Base-by-base conservation (phyloP, 345 rosid species). In the Syzygium aromaticum region DNA sequence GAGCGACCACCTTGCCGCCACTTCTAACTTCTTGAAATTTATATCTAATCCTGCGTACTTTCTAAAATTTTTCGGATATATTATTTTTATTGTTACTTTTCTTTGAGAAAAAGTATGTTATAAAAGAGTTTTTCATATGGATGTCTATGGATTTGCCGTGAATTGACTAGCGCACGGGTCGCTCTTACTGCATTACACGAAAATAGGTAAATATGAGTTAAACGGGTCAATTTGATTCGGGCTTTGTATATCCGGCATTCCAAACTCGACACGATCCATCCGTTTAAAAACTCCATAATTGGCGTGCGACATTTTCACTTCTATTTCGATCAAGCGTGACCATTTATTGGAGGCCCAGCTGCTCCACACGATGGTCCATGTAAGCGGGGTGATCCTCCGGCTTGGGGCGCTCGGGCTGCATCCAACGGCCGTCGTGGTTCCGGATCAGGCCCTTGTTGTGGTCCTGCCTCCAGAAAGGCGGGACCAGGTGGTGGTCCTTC, bases 391-490 rank as follows among this genome's bases (percentile, higher is more conserved):
- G 97, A 87, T 95, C 99, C 38, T 95, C 95, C 38, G 94, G 90
- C n/a, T 91, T 92, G 1, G 94, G 94, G 10, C 98, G 90, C 52
- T 95, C 99, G 13, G 94, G 93, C 89, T 94, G 98, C 86, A 93
- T 86, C 99, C 98, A 95, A 51, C 97, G 96, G 10, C 96, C 99
- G 5, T 95, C 97, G 22, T 89, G 64, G 86, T 90, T 91, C 89
- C 94, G 89, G 4, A 95, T 85, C 93, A 95, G 91, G 59, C 99
- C 98, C 87, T 96, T 96, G 89, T 96, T 96, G 53, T 92, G 93
- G 21, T 92, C 93, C 89, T 96, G 99, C 90, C 96, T 89, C 99
- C 99, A 95, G 64, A 54, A 90, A 15, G 98, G 99, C 54, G 98
- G 98, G 77, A 96, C 96, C 93, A 92, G 87, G 88, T 92, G 92